Evolutionary conservation across 768 basidiomycete genomes (phyloP).

Genomic region (Boletus reticuloceps): DNA sequence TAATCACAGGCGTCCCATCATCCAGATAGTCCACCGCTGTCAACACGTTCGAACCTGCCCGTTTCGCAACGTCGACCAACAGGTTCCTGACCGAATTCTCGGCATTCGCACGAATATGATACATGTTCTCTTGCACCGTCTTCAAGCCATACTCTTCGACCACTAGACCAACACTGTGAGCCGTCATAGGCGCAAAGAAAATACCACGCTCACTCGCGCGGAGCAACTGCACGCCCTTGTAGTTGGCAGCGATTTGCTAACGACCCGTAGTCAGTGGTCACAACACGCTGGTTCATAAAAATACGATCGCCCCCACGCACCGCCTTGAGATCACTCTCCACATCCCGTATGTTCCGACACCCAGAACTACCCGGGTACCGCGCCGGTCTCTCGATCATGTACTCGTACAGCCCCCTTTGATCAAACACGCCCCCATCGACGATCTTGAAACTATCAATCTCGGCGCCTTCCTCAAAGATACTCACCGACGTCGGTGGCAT

Average conservation of each 20-base stretch:
- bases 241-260: conserved; percentile 88
- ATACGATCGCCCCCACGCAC: conserved; percentile 50
- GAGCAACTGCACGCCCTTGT: conserved; percentile 86
- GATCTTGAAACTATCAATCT: conserved; percentile 89
- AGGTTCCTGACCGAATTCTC: conserved; percentile 84
- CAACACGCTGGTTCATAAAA: no score
- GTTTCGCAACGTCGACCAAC: conserved; percentile 69
- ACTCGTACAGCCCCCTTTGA: conserved; percentile 64
- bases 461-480: conserved; percentile 92
- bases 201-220: conserved; percentile 57
- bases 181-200: not conserved
- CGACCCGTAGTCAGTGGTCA: no score
- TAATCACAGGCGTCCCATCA: conserved; percentile 81
- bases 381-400: conserved; percentile 81
- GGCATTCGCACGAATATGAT: conserved; percentile 85
- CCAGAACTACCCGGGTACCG: conserved; percentile 84
- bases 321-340: conserved; percentile 90
- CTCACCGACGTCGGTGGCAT: conserved; percentile 94
- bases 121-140: conserved; percentile 93
- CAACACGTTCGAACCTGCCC: conserved; percentile 61
- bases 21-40: conserved; percentile 81
- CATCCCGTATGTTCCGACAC: conserved; percentile 82
- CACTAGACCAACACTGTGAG: conserved; percentile 42
- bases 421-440: conserved; percentile 83
- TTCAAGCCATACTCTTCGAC: conserved; percentile 82